Evolutionary conservation across 805 yeast genomes (phyloP).

Genomic region (Jamesozyma gamospora): DNA sequence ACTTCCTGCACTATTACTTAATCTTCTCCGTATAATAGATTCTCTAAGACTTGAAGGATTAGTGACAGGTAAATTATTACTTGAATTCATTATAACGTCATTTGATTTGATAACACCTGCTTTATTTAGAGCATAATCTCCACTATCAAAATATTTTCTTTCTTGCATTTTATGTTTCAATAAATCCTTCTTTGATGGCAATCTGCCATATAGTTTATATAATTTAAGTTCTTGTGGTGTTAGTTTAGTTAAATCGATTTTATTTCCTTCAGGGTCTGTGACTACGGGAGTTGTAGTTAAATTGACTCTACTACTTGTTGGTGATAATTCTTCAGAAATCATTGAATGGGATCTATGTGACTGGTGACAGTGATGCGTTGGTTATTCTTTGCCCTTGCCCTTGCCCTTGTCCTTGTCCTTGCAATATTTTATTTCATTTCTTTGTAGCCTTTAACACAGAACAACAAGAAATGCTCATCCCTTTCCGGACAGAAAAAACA

Average conservation of each 20-base stretch:
- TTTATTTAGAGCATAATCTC: slow-evolving; percentile 82
- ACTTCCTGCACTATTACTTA: slow-evolving; percentile 28
- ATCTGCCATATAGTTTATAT: slow-evolving; percentile 71
- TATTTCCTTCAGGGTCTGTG: slow-evolving; percentile 8
- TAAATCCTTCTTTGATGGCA: slow-evolving; percentile 73
- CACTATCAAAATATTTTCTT: slow-evolving; percentile 86
- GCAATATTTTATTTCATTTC: no score
- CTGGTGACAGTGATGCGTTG: no score
- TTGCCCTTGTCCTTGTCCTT: no score
- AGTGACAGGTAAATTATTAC: slow-evolving; percentile 27
- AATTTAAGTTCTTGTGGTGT: slow-evolving; percentile 74
- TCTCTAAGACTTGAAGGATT: slow-evolving; percentile 30
- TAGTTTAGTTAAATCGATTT: slow-evolving; percentile 45
- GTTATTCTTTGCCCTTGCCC: no score
- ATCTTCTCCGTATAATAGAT: slow-evolving; percentile 27
- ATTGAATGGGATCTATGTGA: no score
- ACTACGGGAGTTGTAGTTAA: slow-evolving; percentile 8
- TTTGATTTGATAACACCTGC: slow-evolving; percentile 39
- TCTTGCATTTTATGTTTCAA: slow-evolving; percentile 70
- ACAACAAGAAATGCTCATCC: no score
- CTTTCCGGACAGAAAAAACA: no score
- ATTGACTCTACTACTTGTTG: slow-evolving; percentile 21
- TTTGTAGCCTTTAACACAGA: no score
- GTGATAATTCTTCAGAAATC: slow-evolving; percentile 16
- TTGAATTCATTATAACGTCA: slow-evolving; percentile 18